Base-by-base conservation (phyloP, 2,329 filamentous ascomycete genomes). In the Colletotrichum horii region DNA sequence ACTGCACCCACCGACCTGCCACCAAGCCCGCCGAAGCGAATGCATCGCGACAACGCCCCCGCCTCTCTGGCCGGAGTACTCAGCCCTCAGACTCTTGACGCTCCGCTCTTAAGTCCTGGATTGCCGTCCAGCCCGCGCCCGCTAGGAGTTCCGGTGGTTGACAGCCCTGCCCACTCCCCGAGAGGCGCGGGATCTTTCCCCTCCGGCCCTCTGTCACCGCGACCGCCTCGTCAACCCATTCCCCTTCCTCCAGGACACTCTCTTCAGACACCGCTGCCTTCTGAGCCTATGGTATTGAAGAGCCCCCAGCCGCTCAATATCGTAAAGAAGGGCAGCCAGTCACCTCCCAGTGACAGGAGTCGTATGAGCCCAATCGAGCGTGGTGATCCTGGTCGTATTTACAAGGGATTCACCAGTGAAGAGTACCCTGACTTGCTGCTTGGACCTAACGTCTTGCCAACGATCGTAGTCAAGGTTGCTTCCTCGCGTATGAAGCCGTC, bases 401-500 rank as follows among this genome's bases (percentile, higher is more conserved):
- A 93, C 82, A 93, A 89, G 79, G 95, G 95, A 1, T 89, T 98
- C 26, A 89, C 95, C 7, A 95, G 94, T 0, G 95, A 98, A 0
- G 94, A 98, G 78, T 96, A 96, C 82, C 96, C 96, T 1, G 94
- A 95, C 77, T 89, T 98, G 9, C 86, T 98, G 26, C 88, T 99
- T 3, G 93, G 96, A 12, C 96, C 97, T 0, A 97, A 98, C 82
- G 96, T 96, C 8, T 88, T 99, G 9, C 94, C 95, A 5, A 95
- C 95, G 2, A 94, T 99, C 71, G 91, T 94, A 77, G 93, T 98
- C 64, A 95, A 91, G 82, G 96, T 98, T 6, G 95, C 96, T 5
- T 98, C 97, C 6, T 98, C 97, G 26, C 93, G 97, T n/a, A 93
- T 99, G 88, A 96, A 95, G 81, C 97, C 96, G 16, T 98, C 96